These are phyloP conservation scores for Ramaria sp. DNA, from an alignment of 768 basidiomycete genomes.

Conservation along the genomic window DNA sequence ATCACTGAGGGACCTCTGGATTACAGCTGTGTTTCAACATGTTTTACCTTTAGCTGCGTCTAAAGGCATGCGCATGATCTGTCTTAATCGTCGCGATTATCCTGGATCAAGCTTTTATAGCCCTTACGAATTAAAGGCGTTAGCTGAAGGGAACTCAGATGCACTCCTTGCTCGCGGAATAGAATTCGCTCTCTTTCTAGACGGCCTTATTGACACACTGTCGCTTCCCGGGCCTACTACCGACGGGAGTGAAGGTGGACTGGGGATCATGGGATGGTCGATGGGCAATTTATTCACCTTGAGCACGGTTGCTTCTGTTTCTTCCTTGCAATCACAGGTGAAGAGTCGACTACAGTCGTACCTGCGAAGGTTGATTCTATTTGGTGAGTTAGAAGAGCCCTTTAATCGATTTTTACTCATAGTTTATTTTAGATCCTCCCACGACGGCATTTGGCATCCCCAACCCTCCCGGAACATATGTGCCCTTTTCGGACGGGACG, in stretches of 20 bases:
- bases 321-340: background rate
- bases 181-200: too few relatives aligned
- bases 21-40: background rate
- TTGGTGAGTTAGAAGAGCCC: background rate
- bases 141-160: slow-evolving; percentile 10
- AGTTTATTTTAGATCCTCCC: background rate
- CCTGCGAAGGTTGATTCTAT: background rate
- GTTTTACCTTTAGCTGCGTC: background rate
- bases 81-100: slow-evolving; percentile 26
- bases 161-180: slow-evolving; percentile 19
- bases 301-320: background rate
- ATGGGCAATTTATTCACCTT: slow-evolving; percentile 22
- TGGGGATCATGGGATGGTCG: slow-evolving; percentile 32
- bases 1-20: background rate
- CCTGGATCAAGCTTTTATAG: slow-evolving; percentile 24
- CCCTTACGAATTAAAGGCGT: slow-evolving; percentile 23
- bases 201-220: slow-evolving; percentile 10
- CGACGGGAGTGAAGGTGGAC: slow-evolving; percentile 23
- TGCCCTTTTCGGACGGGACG: slow-evolving; percentile 16
- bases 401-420: background rate
- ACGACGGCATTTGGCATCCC: background rate
- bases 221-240: slow-evolving; percentile 18
- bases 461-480: slow-evolving; percentile 11
- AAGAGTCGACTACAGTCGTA: background rate
- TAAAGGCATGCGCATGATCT: slow-evolving; percentile 16